Base-by-base conservation (phyloP, 2,329 filamentous ascomycete genomes). In the Penicillium janthinellum region DNA sequence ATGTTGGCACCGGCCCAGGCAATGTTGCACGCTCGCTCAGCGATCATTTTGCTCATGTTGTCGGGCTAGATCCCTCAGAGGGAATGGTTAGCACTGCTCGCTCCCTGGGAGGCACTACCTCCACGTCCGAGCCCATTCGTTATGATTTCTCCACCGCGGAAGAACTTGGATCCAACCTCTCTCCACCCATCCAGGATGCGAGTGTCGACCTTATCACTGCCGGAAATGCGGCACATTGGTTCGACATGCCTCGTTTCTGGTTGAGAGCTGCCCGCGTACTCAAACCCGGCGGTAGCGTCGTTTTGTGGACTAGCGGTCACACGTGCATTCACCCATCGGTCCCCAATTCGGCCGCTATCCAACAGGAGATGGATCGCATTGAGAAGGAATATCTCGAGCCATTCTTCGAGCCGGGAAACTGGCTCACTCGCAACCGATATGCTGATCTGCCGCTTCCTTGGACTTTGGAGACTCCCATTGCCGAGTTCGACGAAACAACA, bases 1-100 rank as follows among this genome's bases (percentile, higher is more conserved):
- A 88, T 61, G 71, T 87, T 8, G 84, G 85, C 31, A 86, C 83
- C 65, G 84, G 85, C 0, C 84, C 84, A 0, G 85, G 85, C 4
- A 79, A 70, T 14, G 82, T 79, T 0, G 76, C 76, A 1, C 78
- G 80, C 3, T 73, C 71, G 5, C 75, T 86, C 0, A 79, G 80
- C 0, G 68, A 73, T 0, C 73, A 75, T 47, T 87, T 87, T 65
- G 60, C 65, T 1, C 71, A 75, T 39, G 81, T 74, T 17, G 71
- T 82, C 25, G 85, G 83, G 11, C 65, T 83, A 11, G 84, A 87
- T 62, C 77, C 83, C 0, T 80, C 82, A 4, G 74, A 77, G 15
- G 80, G 78, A 44, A 87, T 87, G 85, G 80, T 87, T 53, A 69
- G 55, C 20, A 75, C 78, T 0, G 83, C 84, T 10, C 72, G 72